Evolutionary conservation across 2,329 filamentous ascomycete species (phyloP).

Genomic region (Macrophomina pseudophaseolina): DNA sequence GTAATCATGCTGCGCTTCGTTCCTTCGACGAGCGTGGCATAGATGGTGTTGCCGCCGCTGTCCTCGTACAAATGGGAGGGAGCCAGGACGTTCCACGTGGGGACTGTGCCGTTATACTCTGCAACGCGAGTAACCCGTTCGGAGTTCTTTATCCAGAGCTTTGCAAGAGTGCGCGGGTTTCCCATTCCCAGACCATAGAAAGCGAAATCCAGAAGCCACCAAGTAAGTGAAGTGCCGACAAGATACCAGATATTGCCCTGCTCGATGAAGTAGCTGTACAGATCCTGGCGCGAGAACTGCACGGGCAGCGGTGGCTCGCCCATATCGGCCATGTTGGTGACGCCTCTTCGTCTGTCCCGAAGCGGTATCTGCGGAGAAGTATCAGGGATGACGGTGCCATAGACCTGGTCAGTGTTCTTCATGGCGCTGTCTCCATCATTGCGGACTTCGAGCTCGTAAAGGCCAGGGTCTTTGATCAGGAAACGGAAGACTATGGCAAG

Average conservation of each 20-base stretch:
- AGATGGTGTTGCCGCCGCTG: slow-evolving; percentile 31
- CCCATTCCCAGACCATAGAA: slow-evolving; percentile 44
- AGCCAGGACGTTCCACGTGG: slow-evolving; percentile 19
- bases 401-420: slow-evolving; percentile 42
- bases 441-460: slow-evolving; percentile 48
- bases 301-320: slow-evolving; percentile 31
- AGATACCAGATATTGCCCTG: slow-evolving; percentile 46
- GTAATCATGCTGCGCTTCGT: slow-evolving; percentile 42
- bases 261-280: slow-evolving; percentile 40
- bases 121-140: background rate
- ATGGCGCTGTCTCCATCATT: slow-evolving; percentile 37
- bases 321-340: slow-evolving; percentile 35
- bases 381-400: slow-evolving; percentile 25
- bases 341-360: slow-evolving; percentile 36
- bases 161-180: slow-evolving; percentile 42
- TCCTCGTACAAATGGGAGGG: background rate
- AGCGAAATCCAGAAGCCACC: slow-evolving; percentile 45
- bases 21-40: slow-evolving; percentile 35
- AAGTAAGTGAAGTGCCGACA: slow-evolving; percentile 42
- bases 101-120: background rate
- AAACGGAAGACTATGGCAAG: slow-evolving; percentile 47
- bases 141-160: slow-evolving; percentile 38
- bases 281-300: slow-evolving; percentile 37
- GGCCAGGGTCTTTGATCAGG: slow-evolving; percentile 47
- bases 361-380: slow-evolving; percentile 35